These are phyloP conservation scores for Elaeis guineensis DNA, from an alignment of 176 grass and related monocot species.

Conservation along the genomic window DNA sequence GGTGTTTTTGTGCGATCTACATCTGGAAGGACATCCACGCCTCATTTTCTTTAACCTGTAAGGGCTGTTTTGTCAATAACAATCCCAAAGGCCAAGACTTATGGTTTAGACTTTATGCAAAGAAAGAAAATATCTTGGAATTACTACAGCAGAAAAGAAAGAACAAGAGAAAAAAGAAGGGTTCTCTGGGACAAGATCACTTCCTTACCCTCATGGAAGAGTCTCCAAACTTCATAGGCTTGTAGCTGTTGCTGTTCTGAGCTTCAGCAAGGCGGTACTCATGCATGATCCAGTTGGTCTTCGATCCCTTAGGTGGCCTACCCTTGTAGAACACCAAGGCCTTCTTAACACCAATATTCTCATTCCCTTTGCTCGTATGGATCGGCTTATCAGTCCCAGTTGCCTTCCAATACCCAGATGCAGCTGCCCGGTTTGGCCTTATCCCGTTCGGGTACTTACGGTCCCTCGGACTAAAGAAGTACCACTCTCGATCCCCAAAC, in stretches of 20 bases:
- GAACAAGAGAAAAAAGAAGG: no score
- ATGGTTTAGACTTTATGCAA: no score
- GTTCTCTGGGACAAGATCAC: background rate
- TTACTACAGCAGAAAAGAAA: background rate
- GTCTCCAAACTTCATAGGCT: constrained; percentile 61
- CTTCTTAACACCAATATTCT: constrained; percentile 86
- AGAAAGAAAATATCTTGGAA: no score
- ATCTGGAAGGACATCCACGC: no score
- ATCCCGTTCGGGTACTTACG: constrained; percentile 91
- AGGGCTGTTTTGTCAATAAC: no score
- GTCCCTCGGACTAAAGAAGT: constrained; percentile 88
- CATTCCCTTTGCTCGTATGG: constrained; percentile 26
- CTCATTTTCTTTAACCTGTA: no score
- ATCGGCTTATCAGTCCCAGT: constrained; percentile 95
- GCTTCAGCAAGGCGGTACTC: constrained; percentile 77
- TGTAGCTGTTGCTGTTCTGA: constrained; percentile 39
- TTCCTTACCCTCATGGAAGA: constrained; percentile 85
- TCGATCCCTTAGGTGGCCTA: constrained; percentile 65
- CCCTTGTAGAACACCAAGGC: constrained; percentile 91
- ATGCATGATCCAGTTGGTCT: constrained; percentile 98
- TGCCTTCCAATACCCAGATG: constrained; percentile 95
- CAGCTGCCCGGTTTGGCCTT: constrained; percentile 77
- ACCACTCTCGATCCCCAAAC: constrained; percentile 90
- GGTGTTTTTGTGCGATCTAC: no score
- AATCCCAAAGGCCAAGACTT: no score